Evolutionary conservation across 306 rosid genomes (phyloP), one percentile per base, ranked within the genome.

Genomic region (Sesbania bispinosa): DNA sequence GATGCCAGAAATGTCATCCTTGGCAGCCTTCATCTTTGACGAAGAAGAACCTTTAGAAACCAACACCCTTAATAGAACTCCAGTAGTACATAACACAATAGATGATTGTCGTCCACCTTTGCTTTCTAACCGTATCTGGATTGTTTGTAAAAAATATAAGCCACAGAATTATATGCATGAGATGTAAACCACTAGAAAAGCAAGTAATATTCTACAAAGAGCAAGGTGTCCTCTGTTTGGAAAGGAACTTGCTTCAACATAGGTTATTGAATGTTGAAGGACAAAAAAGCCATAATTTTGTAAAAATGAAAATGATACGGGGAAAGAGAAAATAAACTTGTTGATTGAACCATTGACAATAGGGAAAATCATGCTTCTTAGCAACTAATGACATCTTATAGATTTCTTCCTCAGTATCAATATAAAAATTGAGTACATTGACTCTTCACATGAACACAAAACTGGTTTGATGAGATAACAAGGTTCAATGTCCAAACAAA

Each of bases 91-190:
- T 75, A 94, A 84, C 65, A 94, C 82, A 67, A 94, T 51, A 55
- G 99, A 94, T 24, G 99, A 86, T 53, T 85, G 71, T 77, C 75
- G 87, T 57, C 99, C 99, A 51, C 97, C 99, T 79, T 26, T 85
- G 79, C 87, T 83, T 77, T 94, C 99, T 75, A 91, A 82, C 54
- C 99, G 95, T 79, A 91, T 91, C 99, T 94, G 82, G 73, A 84
- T 81, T 79, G 16, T 64, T 48, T 61, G 43, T 59, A 48, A 53
- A 45, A 54, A 45, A 61, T 36, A 58, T 46, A 60, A 48, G 60
- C 67, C 53, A 67, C 9, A 33, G 11, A 52, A 38, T 33, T 36
- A 47, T 14, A 15, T 45, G 30, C n/a, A 48, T 15, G 71, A 74
- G 18, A 60, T 53, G 50, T 26, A 71, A 63, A 61, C 64, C 73